Base-by-base conservation (phyloP, 805 yeast genomes). In the Candida orba region DNA sequence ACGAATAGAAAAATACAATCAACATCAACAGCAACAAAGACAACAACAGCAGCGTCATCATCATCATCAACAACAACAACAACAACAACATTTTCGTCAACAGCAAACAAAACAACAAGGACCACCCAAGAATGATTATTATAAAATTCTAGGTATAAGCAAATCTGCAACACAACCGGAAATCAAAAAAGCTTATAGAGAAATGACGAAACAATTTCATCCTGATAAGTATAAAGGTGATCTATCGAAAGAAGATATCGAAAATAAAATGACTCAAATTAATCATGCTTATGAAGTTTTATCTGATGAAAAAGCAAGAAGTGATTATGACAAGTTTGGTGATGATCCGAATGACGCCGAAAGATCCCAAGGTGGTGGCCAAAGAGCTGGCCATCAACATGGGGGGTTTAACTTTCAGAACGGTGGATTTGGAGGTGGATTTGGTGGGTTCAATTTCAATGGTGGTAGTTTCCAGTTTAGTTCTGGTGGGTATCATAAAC, bases 271-370 rank as follows among this genome's bases (percentile, higher is more conserved):
- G 90, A 88, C 95, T 39, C 90, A 83, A 43, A 85, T 91, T 50
- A 93, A 91, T 63, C 87, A 84, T 58, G 98, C 98, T 0, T 89
- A 93, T 62, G 97, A 89, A 59, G 81, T 83, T 2, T 69, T 91
- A 32, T 76, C 89, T 9, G 79, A 84, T 52, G 76, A 77, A 2
- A 84, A 79, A 37, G 66, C 75, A 46, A 73, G 80, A 46, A 74
- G 68, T 37, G 74, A 79, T 38, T 91, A 84, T 56, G 96, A 90
- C 58, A 48, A 53, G n/a, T 51, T 67, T 23, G 81, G 81, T 14
- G 74, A 69, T 39, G 78, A 74, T 56, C 78, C 80, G 6, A 72
- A 71, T 49, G 73, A 67, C 45, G 66, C 65, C 2, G 54, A 51
- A 31, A 34, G 45, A 29, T 50, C 43, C 15, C 41, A 34, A 4